Percentiles rank a stretch among this genome's conserved stretches.
Conservation (phyloP, 805 yeast genomes). For the Teunomyces aglyptinius region DNA sequence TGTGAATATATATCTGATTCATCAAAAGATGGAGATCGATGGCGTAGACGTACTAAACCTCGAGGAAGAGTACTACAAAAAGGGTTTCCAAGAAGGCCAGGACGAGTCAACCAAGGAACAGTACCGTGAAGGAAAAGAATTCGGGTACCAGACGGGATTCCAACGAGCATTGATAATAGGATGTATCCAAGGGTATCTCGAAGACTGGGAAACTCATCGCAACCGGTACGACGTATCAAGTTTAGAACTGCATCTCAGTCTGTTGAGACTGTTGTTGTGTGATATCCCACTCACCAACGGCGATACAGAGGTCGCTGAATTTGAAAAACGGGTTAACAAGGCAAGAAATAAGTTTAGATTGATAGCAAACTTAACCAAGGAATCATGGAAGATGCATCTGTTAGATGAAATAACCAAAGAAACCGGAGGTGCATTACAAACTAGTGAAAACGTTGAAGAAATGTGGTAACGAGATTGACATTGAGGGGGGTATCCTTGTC, state of each 20-base stretch:
- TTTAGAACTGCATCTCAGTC: conserved; percentile 21
- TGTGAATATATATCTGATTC: conserved; percentile 16
- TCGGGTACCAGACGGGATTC: conserved; percentile 77
- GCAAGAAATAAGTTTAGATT: conserved; percentile 63
- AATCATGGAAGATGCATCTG: conserved; percentile 26
- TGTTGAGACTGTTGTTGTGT: conserved; percentile 26
- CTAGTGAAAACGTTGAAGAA: conserved; percentile 37
- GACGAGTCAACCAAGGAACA: conserved; percentile 59
- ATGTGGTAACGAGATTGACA: conserved; percentile 35
- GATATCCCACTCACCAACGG: conserved; percentile 37
- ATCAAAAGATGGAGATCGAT: conserved; percentile 27
- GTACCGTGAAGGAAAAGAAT: conserved; percentile 73
- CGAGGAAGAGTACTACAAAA: conserved; percentile 60
- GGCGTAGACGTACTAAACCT: conserved; percentile 50
- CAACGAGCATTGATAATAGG: conserved; percentile 73
- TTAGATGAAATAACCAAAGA: conserved; percentile 34
- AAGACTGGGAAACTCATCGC: conserved; percentile 29
- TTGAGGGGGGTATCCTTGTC: background rate
- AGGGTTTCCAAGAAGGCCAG: conserved; percentile 73
- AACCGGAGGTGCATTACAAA: conserved; percentile 37
- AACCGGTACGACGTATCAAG: conserved; percentile 16
- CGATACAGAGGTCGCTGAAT: conserved; percentile 53
- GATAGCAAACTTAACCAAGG: conserved; percentile 36
- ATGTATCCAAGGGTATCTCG: conserved; percentile 53
- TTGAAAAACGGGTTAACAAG: conserved; percentile 51